Evolutionary conservation across 768 basidiomycete genomes (phyloP).

Genomic region (Trametes maxima): DNA sequence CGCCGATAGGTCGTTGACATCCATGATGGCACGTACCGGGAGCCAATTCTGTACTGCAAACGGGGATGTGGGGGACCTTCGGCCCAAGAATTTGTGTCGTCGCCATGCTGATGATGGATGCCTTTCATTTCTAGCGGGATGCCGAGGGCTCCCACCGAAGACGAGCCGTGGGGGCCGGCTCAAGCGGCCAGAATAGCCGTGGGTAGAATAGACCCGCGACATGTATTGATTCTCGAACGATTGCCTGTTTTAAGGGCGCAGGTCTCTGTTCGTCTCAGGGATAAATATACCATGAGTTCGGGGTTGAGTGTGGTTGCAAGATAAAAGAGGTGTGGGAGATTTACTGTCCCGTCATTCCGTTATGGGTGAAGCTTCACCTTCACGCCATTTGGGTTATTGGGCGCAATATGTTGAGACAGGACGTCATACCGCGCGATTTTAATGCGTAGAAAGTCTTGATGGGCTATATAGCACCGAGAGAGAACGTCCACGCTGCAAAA

Average conservation of each 20-base stretch:
- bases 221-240: background rate
- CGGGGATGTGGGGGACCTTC: background rate
- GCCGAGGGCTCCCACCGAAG: background rate
- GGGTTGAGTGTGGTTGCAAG: too few species aligned
- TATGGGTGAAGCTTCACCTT: too few species aligned
- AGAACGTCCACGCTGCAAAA: too few species aligned
- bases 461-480: too few species aligned
- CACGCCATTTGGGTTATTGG: too few species aligned
- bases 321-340: too few species aligned
- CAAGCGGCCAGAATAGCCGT: background rate
- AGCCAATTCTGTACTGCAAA: background rate
- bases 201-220: background rate
- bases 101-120: background rate
- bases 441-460: too few species aligned
- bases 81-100: background rate
- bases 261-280: background rate
- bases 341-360: too few species aligned
- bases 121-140: background rate
- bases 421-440: too few species aligned
- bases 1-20: too few species aligned
- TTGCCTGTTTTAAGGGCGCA: background rate
- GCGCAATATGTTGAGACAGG: too few species aligned
- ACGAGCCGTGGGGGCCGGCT: background rate
- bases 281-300: background rate
- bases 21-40: background rate